A percentile compares a stretch with the other conserved stretches of the same genome.
phyloP scores from a whole-genome alignment of 371 early-diverging fungal genomes.

The Funneliformis caledonium region DNA sequence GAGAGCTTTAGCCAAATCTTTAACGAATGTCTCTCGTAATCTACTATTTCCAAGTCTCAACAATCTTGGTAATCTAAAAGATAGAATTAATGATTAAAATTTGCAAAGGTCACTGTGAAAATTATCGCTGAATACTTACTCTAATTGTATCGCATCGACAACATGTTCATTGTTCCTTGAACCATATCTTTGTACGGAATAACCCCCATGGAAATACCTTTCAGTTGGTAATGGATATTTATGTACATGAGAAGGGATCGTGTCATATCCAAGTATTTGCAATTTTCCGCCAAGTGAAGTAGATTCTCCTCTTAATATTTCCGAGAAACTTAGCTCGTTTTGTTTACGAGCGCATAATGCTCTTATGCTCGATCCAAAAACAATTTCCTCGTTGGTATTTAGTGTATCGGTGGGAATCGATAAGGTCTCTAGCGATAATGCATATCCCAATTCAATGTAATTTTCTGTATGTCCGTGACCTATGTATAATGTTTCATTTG shows the following conservation, averaged over 20 bases:
- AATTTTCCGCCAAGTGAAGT: slow-evolving; percentile 22
- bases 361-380: neutral
- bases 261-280: slow-evolving; percentile 22
- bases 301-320: neutral
- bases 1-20: slow-evolving; percentile 4
- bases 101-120: neutral
- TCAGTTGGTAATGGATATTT: slow-evolving; percentile 7
- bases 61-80: slow-evolving; percentile 21
- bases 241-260: slow-evolving; percentile 20
- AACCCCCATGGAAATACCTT: slow-evolving; percentile 27
- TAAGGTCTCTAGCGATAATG: neutral
- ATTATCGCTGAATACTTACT: neutral
- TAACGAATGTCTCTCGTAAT: neutral
- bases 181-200: slow-evolving; percentile 25
- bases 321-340: neutral
- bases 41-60: neutral
- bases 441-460: slow-evolving; percentile 30
- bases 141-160: slow-evolving; percentile 31
- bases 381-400: neutral
- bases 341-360: neutral
- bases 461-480: slow-evolving; percentile 27
- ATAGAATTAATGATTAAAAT: neutral
- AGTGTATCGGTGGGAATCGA: neutral
- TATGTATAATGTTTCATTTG: neutral
- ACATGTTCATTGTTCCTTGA: neutral